phyloP scores from a whole-genome alignment of 1,284 basidiomycete genomes.

The Apiotrichum porosum region DNA sequence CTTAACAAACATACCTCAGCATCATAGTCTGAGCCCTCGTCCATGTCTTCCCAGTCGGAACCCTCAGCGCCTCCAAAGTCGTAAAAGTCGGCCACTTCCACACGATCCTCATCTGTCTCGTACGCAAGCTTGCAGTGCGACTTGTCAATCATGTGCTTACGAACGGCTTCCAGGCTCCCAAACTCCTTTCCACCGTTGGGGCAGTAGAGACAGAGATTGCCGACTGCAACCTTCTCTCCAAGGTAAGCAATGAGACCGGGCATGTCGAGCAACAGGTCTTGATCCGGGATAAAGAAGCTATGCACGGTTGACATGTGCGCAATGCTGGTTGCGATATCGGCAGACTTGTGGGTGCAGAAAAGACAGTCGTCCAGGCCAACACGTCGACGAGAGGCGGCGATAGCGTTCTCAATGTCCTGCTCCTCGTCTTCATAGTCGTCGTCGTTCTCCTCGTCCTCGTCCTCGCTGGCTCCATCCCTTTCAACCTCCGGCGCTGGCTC shows the following conservation, averaged over 20 bases:
- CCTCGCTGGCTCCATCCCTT: constrained; percentile 28
- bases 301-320: constrained; percentile 82
- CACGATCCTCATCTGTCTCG: constrained; percentile 68
- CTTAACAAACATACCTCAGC: constrained; percentile 29
- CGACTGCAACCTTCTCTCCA: constrained; percentile 88
- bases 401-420: constrained; percentile 65
- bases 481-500: background rate
- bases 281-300: constrained; percentile 95
- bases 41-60: constrained; percentile 45
- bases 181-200: constrained; percentile 70
- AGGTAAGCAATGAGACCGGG: constrained; percentile 79
- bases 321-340: constrained; percentile 64
- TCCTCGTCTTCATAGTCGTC: constrained; percentile 40
- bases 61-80: constrained; percentile 73
- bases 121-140: constrained; percentile 95
- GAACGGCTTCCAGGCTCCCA: constrained; percentile 71
- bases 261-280: constrained; percentile 80
- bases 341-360: constrained; percentile 66
- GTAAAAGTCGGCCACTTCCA: constrained; percentile 90
- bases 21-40: constrained; percentile 13
- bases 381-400: constrained; percentile 64
- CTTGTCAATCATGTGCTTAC: constrained; percentile 92
- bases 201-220: constrained; percentile 91
- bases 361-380: constrained; percentile 68
- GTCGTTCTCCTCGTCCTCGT: constrained; percentile 53